Evolutionary conservation across 225 moss, liverwort and hornwort species (phyloP).

Genomic region (Rhytidiadelphus loreus): DNA sequence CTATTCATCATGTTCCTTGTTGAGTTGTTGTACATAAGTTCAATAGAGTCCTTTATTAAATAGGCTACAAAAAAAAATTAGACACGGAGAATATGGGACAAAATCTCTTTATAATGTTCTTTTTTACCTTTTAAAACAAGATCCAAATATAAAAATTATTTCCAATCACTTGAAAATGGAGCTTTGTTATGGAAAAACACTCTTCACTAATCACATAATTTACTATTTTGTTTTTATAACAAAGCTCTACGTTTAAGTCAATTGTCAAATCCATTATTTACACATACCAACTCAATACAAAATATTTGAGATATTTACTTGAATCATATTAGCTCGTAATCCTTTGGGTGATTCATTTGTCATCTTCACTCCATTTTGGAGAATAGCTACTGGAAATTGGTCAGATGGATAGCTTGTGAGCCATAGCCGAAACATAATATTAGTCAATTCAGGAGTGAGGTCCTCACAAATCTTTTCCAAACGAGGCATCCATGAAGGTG

Average conservation of each 20-base stretch:
- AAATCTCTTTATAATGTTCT: neutral
- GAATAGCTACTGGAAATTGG: slow-evolving; percentile 60
- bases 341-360: slow-evolving; percentile 83
- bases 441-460: slow-evolving; percentile 27
- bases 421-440: slow-evolving; percentile 56
- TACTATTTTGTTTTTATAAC: neutral
- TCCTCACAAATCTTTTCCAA: slow-evolving; percentile 72
- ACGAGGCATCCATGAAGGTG: slow-evolving; percentile 78
- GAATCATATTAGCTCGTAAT: slow-evolving; percentile 72
- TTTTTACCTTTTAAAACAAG: too few species aligned
- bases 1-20: neutral
- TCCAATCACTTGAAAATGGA: neutral
- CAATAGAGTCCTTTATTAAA: neutral
- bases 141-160: neutral
- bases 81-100: too few species aligned
- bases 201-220: neutral
- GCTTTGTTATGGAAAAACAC: neutral
- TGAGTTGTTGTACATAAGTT: too few species aligned
- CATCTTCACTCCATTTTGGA: slow-evolving; percentile 80
- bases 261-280: neutral
- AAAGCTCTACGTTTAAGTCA: neutral
- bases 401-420: slow-evolving; percentile 80
- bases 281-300: neutral
- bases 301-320: slow-evolving; percentile 1
- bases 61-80: neutral